Evolutionary conservation across 2,329 filamentous ascomycete species (phyloP), one percentile per base, ranked within the genome.

Genomic region (Neonectria punicea): DNA sequence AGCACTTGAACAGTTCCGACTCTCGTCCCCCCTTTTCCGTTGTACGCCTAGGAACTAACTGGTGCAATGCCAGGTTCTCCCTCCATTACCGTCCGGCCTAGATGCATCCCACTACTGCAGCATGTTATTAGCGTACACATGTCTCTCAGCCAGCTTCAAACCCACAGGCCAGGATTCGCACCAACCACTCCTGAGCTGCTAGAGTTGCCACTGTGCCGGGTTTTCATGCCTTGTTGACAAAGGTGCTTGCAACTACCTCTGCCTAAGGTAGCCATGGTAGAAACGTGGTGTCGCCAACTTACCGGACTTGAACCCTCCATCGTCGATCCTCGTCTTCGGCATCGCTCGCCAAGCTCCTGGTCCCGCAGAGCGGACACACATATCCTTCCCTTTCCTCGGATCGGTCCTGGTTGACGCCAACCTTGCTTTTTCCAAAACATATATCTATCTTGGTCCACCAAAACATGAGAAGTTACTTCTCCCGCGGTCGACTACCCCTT

Each of bases 41-140:
- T 22, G 30, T 28, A 28, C 51, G 61, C 54, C 22, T 47, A 44
- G 61, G 44, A 57, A 47, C 51, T 56, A 44, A 50, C 39, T 59
- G 70, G 58, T 41, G 53, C 51, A 63, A 66, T 67, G 60, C 66
- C 58, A 66, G 68, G 66, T 57, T 57, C 51, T 51, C 61, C 59
- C 51, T 51, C 61, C 55, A 67, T 67, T 65, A 66, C 63, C 61
- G 63, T 58, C 53, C 55, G 62, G 44, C 60, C 57, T 53, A 63
- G 57, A 53, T 72, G 69, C 69, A 74, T 69, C 61, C 53, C 70
- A 63, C 72, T 73, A 74, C 72, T 74, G 72, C 72, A 72, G 28
- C 41, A 54, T 56, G 32, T 57, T 65, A 53, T 69, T 74, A 74
- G 72, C 67, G 67, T 53, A 60, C 63, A 53, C 63, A 64, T 63